Percentiles rank a stretch among this genome's conserved stretches.
Conservation (phyloP, 768 basidiomycete species). For the Udeniomyces megalosporus region DNA sequence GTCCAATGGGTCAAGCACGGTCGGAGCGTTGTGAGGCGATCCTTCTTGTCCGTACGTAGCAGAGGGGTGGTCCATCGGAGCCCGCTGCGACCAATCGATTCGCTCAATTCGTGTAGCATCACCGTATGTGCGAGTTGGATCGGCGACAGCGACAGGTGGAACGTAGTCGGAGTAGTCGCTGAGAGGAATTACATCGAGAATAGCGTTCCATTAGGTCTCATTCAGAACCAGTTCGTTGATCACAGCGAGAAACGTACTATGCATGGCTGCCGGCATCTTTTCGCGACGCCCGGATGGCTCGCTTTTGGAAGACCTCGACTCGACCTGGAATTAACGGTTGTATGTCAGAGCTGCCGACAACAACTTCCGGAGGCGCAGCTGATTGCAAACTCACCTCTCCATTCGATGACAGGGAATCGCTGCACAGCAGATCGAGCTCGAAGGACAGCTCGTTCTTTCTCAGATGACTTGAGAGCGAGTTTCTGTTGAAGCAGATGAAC, state of each 20-base stretch:
- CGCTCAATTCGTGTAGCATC: conserved; percentile 14
- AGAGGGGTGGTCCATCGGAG: conserved; percentile 8
- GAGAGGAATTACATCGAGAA: background rate
- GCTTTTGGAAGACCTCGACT: conserved; percentile 82
- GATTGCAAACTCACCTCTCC: conserved; percentile 41
- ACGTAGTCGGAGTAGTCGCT: conserved; percentile 15
- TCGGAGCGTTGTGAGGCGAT: background rate
- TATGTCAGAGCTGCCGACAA: no score
- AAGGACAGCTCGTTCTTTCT: conserved; percentile 79
- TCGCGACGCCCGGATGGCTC: conserved; percentile 43
- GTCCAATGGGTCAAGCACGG: conserved; percentile 8
- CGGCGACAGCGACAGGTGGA: background rate
- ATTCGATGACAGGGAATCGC: conserved; percentile 93
- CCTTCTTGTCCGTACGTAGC: conserved; percentile 8
- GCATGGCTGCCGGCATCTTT: conserved; percentile 15
- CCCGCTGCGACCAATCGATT: conserved; percentile 9
- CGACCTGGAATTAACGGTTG: no score
- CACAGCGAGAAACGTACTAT: background rate
- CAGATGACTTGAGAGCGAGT: conserved; percentile 72
- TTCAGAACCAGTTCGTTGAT: no score
- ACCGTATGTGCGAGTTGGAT: background rate
- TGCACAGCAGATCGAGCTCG: conserved; percentile 87
- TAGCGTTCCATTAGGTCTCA: no score
- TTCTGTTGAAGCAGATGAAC: conserved; percentile 31
- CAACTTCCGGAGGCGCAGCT: no score